A percentile compares a stretch with the other conserved stretches of the same genome.
phyloP scores from a whole-genome alignment of 441 rosid species.

The Omphalea diandra region DNA sequence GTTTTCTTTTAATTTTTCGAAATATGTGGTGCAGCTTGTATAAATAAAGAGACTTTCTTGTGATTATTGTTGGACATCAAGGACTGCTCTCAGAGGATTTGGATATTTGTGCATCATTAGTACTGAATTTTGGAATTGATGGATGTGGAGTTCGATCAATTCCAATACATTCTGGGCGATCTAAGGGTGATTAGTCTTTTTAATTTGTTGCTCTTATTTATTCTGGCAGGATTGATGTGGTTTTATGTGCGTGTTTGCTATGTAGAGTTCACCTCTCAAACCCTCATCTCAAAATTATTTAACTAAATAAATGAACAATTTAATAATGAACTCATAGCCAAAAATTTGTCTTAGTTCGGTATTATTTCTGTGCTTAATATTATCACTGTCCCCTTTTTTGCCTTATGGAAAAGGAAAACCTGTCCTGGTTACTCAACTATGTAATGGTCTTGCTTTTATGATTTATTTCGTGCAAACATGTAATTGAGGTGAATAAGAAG shows the following conservation, averaged over 20 bases:
- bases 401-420: not conserved
- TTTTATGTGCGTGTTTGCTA: not conserved
- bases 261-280: no score
- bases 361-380: not conserved
- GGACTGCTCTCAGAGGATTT: not conserved
- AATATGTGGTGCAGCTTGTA: not conserved
- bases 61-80: not conserved
- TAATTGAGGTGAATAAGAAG: not conserved
- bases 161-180: conserved; percentile 34
- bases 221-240: not conserved
- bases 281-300: not conserved
- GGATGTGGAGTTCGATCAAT: conserved; percentile 41
- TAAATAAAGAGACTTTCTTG: not conserved
- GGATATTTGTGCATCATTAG: not conserved
- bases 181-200: conserved; percentile 33
- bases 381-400: not conserved
- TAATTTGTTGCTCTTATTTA: not conserved
- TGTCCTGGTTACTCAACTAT: not conserved
- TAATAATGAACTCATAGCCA: not conserved
- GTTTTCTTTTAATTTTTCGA: not conserved
- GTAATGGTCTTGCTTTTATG: not conserved
- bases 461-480: not conserved
- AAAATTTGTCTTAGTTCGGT: not conserved
- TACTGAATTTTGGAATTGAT: conserved; percentile 28
- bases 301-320: not conserved